Evolutionary conservation across 2,329 filamentous ascomycete genomes (phyloP).

Genomic region (Coleophoma eucalyptorum): DNA sequence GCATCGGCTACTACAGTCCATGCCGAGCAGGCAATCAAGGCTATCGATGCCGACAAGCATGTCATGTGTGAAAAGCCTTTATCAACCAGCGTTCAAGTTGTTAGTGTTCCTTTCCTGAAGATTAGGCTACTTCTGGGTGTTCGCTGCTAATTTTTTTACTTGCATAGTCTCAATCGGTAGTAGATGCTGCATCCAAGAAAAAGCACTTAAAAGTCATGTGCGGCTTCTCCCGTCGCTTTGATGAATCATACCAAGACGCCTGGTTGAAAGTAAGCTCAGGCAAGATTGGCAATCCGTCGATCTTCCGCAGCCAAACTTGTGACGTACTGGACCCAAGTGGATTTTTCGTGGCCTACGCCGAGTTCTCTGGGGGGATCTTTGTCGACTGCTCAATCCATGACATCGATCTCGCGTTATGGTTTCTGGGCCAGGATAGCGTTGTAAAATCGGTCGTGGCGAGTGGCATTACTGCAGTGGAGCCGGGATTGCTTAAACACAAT

Average conservation of each 20-base stretch:
- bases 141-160: no score
- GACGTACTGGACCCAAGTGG: conserved; percentile 62
- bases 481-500: conserved; percentile 50
- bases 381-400: conserved; percentile 71
- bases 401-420: conserved; percentile 63
- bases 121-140: no score
- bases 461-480: conserved; percentile 56
- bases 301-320: conserved; percentile 64
- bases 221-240: conserved; percentile 64
- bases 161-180: conserved; percentile 52
- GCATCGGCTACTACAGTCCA: conserved; percentile 47
- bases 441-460: conserved; percentile 53
- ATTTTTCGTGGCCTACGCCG: conserved; percentile 66
- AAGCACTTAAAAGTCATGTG: conserved; percentile 64
- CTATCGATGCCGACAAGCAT: conserved; percentile 49
- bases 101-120: conserved; percentile 28
- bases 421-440: conserved; percentile 49
- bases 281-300: conserved; percentile 53
- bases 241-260: conserved; percentile 60
- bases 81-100: conserved; percentile 54
- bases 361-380: conserved; percentile 64
- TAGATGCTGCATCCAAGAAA: conserved; percentile 49
- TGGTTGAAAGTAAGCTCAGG: conserved; percentile 46
- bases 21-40: conserved; percentile 52
- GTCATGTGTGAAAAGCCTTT: conserved; percentile 59